Evolutionary conservation across 1,139 yeast species (phyloP).

Genomic region (Dujonia santamariae): DNA sequence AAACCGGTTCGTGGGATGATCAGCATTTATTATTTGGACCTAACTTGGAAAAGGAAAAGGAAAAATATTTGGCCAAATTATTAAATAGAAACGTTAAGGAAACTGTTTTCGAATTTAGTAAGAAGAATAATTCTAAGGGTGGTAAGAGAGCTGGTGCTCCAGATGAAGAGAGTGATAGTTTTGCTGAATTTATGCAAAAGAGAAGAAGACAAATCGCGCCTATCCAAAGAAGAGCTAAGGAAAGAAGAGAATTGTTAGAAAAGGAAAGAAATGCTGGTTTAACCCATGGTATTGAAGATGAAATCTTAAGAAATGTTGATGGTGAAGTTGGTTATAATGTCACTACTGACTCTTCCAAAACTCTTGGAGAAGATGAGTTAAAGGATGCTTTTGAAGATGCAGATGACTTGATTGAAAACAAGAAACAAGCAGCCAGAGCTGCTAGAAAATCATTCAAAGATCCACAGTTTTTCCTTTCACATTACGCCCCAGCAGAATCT

Average conservation of each 20-base stretch:
- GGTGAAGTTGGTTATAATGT: constrained; percentile 58
- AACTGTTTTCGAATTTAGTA: constrained; percentile 87
- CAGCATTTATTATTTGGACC: constrained; percentile 77
- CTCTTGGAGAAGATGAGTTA: constrained; percentile 48
- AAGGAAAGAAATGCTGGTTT: constrained; percentile 77
- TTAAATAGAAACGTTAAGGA: constrained; percentile 70
- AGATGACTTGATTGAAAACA: constrained; percentile 40
- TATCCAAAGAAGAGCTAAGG: constrained; percentile 73
- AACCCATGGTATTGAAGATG: constrained; percentile 70
- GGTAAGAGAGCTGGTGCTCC: constrained; percentile 17
- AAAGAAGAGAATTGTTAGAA: constrained; percentile 64
- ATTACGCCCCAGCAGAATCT: constrained; percentile 79
- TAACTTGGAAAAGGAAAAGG: constrained; percentile 70
- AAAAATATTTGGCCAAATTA: constrained; percentile 67
- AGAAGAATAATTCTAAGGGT: constrained; percentile 20
- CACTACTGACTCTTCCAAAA: constrained; percentile 14
- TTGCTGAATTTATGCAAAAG: constrained; percentile 80
- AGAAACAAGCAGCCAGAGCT: constrained; percentile 26
- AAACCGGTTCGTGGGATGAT: constrained; percentile 81
- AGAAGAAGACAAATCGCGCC: constrained; percentile 89
- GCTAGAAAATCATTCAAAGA: constrained; percentile 61
- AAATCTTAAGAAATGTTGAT: constrained; percentile 51
- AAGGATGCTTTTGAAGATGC: constrained; percentile 60
- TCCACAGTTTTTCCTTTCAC: constrained; percentile 81
- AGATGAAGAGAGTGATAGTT: constrained; percentile 54